A percentile compares a stretch with the other conserved stretches of the same genome.
These are phyloP conservation scores for Myrmaecium sp. DNA, from an alignment of 2,329 filamentous ascomycete genomes.

Conservation along the genomic window DNA sequence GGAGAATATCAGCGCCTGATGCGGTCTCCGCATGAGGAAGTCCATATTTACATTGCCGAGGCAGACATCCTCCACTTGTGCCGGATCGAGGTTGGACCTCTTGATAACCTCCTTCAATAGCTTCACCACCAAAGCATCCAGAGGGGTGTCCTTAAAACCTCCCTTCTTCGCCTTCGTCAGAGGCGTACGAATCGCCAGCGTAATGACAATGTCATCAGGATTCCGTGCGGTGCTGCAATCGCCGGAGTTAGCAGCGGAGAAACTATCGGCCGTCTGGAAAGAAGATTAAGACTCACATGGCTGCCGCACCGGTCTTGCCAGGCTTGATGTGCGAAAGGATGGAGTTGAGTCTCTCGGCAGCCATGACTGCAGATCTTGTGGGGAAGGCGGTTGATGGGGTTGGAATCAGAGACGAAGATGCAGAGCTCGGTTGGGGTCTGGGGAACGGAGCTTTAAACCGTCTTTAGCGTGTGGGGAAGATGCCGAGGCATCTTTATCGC, in stretches of 20 bases:
- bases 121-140: constrained; percentile 75
- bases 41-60: constrained; percentile 60
- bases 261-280: constrained; percentile 5
- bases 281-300: constrained; percentile 71
- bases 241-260: constrained; percentile 3
- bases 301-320: constrained; percentile 49
- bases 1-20: constrained; percentile 1
- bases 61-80: constrained; percentile 75
- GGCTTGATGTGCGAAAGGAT: constrained; percentile 77
- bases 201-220: constrained; percentile 92
- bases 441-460: no score
- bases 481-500: no score
- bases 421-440: no score
- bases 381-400: no score
- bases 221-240: constrained; percentile 65
- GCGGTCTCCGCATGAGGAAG: no score
- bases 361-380: constrained; percentile 53
- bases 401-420: no score
- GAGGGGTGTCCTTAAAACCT: constrained; percentile 81
- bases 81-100: constrained; percentile 61
- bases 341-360: constrained; percentile 69
- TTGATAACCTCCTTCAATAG: constrained; percentile 51
- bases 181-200: constrained; percentile 75
- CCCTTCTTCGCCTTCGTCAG: constrained; percentile 81
- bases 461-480: no score